Conservation (phyloP, 257 asterid genomes). For the Solanum okadae region DNA sequence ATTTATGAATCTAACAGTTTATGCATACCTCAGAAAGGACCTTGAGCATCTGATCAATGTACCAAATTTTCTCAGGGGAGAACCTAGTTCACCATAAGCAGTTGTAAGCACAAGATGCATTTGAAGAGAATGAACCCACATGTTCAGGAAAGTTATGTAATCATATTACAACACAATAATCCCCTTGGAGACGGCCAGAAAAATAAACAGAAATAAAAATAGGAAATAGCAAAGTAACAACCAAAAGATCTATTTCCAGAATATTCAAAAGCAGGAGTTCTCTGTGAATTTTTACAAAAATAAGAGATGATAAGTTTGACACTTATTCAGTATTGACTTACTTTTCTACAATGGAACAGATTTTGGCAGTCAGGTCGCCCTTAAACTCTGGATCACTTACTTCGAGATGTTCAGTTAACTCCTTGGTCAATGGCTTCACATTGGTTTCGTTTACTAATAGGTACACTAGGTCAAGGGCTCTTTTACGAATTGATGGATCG, state of each 20-base stretch:
- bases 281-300: not conserved
- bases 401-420: slow-evolving; percentile 80
- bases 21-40: slow-evolving; percentile 73
- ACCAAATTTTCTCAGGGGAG: slow-evolving; percentile 88
- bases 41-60: slow-evolving; percentile 93
- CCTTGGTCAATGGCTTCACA: slow-evolving; percentile 79
- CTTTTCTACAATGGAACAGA: slow-evolving; percentile 95
- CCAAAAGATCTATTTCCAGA: not conserved
- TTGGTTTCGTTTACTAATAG: slow-evolving; percentile 82
- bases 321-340: slow-evolving; percentile 32
- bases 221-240: not conserved
- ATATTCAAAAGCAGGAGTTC: not conserved
- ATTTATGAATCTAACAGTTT: not conserved
- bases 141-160: not conserved
- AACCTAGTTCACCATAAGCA: slow-evolving; percentile 40
- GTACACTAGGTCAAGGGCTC: slow-evolving; percentile 93
- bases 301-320: not conserved
- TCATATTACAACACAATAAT: not conserved
- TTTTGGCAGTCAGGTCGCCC: slow-evolving; percentile 86
- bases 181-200: not conserved
- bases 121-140: not conserved
- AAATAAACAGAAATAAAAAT: not conserved
- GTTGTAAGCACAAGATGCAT: not conserved
- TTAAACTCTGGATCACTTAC: slow-evolving; percentile 88
- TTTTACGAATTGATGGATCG: slow-evolving; percentile 97